Conservation (phyloP, 139 green algal species). For the Auxenochlorella pyrenoidosa region DNA sequence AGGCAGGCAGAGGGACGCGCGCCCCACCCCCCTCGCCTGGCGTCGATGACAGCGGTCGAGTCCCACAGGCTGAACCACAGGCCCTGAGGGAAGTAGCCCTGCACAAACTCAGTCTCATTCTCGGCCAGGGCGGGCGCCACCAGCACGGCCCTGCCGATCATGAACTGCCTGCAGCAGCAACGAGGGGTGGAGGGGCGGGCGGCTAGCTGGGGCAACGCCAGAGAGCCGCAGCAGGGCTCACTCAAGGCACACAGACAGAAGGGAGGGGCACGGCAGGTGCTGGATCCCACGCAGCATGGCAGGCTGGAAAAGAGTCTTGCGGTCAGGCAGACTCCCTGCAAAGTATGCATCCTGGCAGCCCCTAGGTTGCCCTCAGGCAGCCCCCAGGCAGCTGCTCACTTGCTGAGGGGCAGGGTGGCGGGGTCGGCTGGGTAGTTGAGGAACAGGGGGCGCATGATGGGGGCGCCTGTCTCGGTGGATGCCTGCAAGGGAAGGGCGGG, state of each 20-base stretch:
- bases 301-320: no score
- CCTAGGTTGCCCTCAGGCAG: no score
- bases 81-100: constrained; percentile 66
- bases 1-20: no score
- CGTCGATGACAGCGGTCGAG: background rate
- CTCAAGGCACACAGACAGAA: background rate
- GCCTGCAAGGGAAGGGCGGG: background rate
- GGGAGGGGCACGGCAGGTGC: no score
- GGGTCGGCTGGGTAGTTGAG: constrained; percentile 52
- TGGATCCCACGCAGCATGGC: no score
- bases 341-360: no score
- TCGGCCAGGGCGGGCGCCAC: constrained; percentile 66
- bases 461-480: background rate
- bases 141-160: constrained; percentile 70
- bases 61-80: constrained; percentile 59
- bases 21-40: constrained; percentile 3
- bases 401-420: background rate
- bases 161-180: constrained; percentile 55
- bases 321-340: no score
- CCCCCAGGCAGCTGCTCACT: no score
- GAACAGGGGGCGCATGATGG: constrained; percentile 72
- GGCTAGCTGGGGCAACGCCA: no score
- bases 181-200: background rate
- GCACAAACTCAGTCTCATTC: constrained; percentile 33
- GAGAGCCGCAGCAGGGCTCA: no score